Conservation (phyloP, 2,329 filamentous ascomycete genomes). For the Xylariomycetidae sp. region DNA sequence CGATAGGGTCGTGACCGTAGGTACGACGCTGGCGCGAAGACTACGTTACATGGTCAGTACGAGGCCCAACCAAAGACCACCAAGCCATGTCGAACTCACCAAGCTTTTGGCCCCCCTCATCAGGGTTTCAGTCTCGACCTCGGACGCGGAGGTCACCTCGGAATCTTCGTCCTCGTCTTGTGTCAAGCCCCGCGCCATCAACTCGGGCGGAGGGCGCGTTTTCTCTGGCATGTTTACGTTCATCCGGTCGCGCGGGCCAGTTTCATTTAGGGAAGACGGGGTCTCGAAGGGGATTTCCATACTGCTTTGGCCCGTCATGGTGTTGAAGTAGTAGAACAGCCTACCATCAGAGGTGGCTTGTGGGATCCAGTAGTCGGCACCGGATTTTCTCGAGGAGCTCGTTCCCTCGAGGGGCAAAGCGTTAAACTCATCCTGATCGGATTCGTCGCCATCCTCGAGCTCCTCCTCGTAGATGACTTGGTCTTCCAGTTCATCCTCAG, state of each 20-base stretch:
- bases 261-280: slow-evolving; percentile 72
- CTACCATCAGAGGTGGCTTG: slow-evolving; percentile 91
- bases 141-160: slow-evolving; percentile 73
- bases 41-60: slow-evolving; percentile 29
- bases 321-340: slow-evolving; percentile 98
- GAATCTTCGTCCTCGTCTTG: slow-evolving; percentile 90
- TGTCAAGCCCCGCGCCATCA: slow-evolving; percentile 77
- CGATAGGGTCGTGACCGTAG: slow-evolving; percentile 50
- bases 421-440: slow-evolving; percentile 52
- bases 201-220: slow-evolving; percentile 80
- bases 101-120: slow-evolving; percentile 65
- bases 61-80: slow-evolving; percentile 3
- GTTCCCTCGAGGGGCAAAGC: slow-evolving; percentile 64
- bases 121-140: slow-evolving; percentile 71
- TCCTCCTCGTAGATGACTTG: slow-evolving; percentile 61
- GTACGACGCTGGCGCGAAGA: slow-evolving; percentile 58
- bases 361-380: slow-evolving; percentile 96
- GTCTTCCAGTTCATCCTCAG: slow-evolving; percentile 58
- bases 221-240: slow-evolving; percentile 85
- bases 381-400: slow-evolving; percentile 51
- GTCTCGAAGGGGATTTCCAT: slow-evolving; percentile 94
- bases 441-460: slow-evolving; percentile 61
- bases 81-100: slow-evolving; percentile 43
- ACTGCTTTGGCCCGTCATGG: slow-evolving; percentile 88
- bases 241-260: slow-evolving; percentile 79